Conservation (phyloP, 164 flowering plant genomes). For the Santalum album region DNA sequence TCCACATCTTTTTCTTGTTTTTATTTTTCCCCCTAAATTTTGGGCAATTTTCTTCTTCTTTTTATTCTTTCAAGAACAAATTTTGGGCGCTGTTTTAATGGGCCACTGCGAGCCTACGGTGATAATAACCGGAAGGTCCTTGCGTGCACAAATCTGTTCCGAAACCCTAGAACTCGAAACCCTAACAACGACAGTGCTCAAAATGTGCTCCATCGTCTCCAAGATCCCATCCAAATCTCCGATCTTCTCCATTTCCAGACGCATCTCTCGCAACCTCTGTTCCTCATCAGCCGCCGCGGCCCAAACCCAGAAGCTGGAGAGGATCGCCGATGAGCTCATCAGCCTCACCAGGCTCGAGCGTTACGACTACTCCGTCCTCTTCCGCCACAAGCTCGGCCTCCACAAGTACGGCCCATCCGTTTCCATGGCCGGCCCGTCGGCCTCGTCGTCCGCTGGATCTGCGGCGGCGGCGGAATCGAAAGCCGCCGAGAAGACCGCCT, state of each 20-base stretch:
- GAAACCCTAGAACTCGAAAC: too few species aligned
- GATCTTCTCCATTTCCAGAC: slow-evolving; percentile 5
- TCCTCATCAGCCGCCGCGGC: slow-evolving; percentile 13
- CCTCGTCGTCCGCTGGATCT: slow-evolving; percentile 12
- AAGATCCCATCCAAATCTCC: slow-evolving; percentile 16
- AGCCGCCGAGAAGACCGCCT: slow-evolving; percentile 50
- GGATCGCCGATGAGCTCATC: slow-evolving; percentile 51
- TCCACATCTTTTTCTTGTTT: too few species aligned
- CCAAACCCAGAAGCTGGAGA: slow-evolving; percentile 39
- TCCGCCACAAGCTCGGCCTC: slow-evolving; percentile 38
- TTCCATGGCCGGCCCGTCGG: slow-evolving; percentile 16
- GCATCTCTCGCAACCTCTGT: slow-evolving; percentile 14
- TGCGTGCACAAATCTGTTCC: too few species aligned
- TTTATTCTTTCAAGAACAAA: too few species aligned
- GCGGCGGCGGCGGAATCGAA: slow-evolving; percentile 17
- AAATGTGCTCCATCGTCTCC: not conserved
- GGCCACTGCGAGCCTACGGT: too few species aligned
- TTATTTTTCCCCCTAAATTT: too few species aligned
- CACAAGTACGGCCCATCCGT: slow-evolving; percentile 42
- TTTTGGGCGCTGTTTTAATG: too few species aligned
- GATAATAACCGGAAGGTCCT: too few species aligned
- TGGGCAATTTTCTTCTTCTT: too few species aligned
- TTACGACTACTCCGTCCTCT: slow-evolving; percentile 41
- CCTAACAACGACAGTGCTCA: too few species aligned
- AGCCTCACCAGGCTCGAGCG: slow-evolving; percentile 42